Evolutionary conservation across 2,329 filamentous ascomycete genomes (phyloP), one percentile per base, ranked within the genome.

Genomic region (Clonostachys chloroleuca): DNA sequence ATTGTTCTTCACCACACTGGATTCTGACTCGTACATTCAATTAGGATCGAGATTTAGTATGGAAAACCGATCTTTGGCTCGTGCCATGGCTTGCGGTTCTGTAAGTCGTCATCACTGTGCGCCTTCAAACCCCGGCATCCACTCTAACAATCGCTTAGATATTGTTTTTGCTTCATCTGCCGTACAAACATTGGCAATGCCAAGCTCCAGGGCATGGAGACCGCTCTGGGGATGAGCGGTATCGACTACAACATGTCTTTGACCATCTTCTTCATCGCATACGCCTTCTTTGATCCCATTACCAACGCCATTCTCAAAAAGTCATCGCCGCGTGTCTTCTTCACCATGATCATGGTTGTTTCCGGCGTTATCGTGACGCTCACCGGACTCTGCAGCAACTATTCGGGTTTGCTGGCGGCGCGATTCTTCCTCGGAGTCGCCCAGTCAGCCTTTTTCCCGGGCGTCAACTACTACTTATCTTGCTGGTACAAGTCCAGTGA

Each of bases 381-480:
- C 24, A 30, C 24, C 24, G 24, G 24, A 30, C 24, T 30, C 8
- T 30, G 24, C 24, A 30, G 8, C 45, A 83, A 80, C 56, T 86
- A 78, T 67, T 75, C 74, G 1, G 82, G 82, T 0, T 67, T 89
- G 14, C 81, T 87, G 72, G 80, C 84, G 4, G 81, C 82, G 8
- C 76, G 81, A 37, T 84, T 77, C 78, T 89, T 89, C 57, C 72
- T 92, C 1, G 88, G 88, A 20, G 68, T 91, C 17, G 78, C 79
- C n/a, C 24, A 79, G 80, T 44, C 18, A 16, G 43, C 37, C 12
- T 18, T 40, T 1, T 53, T 80, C 6, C 69, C 81, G 9, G 77
- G 74, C 6, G 24, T 41, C 17, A 17, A 17, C 40, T 18, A 41
- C 40, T 24, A 41, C 40, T 17, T 41, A 10, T 18, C 40, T 20